Base-by-base conservation (phyloP, 2,329 filamentous ascomycete genomes). In the Xylariaceae sp. region DNA sequence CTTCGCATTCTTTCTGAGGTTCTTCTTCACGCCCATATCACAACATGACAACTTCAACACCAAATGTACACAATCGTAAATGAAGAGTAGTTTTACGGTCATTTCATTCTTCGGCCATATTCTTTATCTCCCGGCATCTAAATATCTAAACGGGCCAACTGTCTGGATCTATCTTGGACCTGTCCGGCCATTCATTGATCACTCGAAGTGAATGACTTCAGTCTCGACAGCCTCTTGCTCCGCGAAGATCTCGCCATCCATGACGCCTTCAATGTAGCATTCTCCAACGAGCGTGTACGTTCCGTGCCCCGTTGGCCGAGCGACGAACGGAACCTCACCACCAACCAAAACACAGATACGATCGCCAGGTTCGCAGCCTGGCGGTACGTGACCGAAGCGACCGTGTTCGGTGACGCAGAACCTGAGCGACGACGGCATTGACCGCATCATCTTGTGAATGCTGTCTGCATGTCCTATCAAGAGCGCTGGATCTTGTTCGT, bases 201-300 rank as follows among this genome's bases (percentile, higher is more conserved):
- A 59, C 47, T 59, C 58, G 5, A 59, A 51, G 18, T 18, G n/a
- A 35, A 59, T 53, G 1, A 37, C 50, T 11, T 56, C 57, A 5
- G 18, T 13, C 8, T 6, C 5, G 3, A 53, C 30, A 18, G 50
- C n/a, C 3, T 23, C 30, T 6, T 30, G 35, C 8, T 7, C 44
- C 4, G 11, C n/a, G 1, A 60, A 57, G 9, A 15, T 35, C 37
- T 59, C 53, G 13, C 56, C 56, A n/a, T 62, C 53, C 56, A 62
- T 59, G 9, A 62, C 42, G 11, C 60, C 60, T 7, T 62, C 56
- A 30, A 62, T 3, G 23, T 62, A 62, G 30, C 45, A 54, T 51
- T 62, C 56, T 4, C 60, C 60, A 15, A 62, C 17, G 15, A 62
- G 13, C 23, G 39, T 54, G 35, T 56, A 62, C 9, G 50, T 56